These are phyloP conservation scores for Zasmidium cellare DNA, from an alignment of 2,329 filamentous ascomycete species.

Conservation along the genomic window DNA sequence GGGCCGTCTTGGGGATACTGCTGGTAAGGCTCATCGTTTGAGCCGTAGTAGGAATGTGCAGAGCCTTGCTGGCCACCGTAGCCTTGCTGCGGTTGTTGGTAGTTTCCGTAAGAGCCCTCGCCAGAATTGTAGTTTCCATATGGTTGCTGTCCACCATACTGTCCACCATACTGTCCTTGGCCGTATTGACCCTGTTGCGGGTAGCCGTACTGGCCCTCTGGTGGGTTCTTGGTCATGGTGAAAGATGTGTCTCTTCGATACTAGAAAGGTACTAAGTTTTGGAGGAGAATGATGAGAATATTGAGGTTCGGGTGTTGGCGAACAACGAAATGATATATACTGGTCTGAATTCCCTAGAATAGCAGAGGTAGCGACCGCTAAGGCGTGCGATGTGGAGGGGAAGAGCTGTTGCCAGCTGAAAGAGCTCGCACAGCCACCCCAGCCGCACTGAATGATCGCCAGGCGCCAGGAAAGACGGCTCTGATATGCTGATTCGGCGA, in stretches of 20 bases:
- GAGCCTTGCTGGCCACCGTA: slow-evolving; percentile 17
- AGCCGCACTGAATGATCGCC: slow-evolving; percentile 39
- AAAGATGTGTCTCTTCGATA: too few species aligned
- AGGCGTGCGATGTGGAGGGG: not conserved
- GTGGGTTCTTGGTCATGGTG: slow-evolving; percentile 21
- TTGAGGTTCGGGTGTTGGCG: too few species aligned
- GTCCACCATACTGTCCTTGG: slow-evolving; percentile 19
- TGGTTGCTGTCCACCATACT: slow-evolving; percentile 8
- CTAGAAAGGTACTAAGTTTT: too few species aligned
- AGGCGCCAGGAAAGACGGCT: slow-evolving; percentile 17
- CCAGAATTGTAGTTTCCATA: too few species aligned
- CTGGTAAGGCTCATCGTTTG: slow-evolving; percentile 31
- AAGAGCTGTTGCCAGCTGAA: not conserved
- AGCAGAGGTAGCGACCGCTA: not conserved
- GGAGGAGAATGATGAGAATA: too few species aligned
- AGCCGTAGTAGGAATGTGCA: slow-evolving; percentile 31
- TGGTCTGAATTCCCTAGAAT: not conserved
- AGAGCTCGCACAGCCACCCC: slow-evolving; percentile 21
- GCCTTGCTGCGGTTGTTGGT: slow-evolving; percentile 11
- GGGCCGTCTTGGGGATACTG: slow-evolving; percentile 25
- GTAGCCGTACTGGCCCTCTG: slow-evolving; percentile 16
- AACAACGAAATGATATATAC: not conserved
- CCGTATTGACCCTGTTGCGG: slow-evolving; percentile 8
- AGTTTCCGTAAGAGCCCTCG: slow-evolving; percentile 10
- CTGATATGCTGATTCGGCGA: slow-evolving; percentile 2